A percentile compares a stretch with the other conserved stretches of the same genome.
Conservation (phyloP, 1,284 basidiomycete genomes). For the Boletus chippewaensis region DNA sequence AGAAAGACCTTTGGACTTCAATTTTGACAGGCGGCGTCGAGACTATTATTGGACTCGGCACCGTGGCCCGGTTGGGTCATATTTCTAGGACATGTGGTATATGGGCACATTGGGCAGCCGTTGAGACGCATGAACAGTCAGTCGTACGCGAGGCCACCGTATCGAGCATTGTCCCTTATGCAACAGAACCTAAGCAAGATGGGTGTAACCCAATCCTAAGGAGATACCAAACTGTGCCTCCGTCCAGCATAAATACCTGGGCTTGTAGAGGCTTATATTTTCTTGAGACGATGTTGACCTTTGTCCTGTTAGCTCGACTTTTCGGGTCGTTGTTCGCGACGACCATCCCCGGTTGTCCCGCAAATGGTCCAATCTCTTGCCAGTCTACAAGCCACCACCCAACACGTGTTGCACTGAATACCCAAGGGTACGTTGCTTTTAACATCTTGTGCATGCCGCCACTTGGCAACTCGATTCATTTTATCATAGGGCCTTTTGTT, state of each 20-base stretch:
- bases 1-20: not conserved
- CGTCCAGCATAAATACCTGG: constrained; percentile 16
- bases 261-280: not conserved
- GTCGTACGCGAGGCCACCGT: not conserved
- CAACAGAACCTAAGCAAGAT: not conserved
- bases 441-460: not conserved
- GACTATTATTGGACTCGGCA: not conserved
- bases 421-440: constrained; percentile 33
- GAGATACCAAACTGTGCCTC: not conserved
- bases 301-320: constrained; percentile 18
- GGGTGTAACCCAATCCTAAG: not conserved
- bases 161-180: not conserved
- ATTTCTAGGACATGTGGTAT: not conserved
- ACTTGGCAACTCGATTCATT: not conserved
- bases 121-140: not conserved
- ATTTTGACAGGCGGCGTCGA: not conserved
- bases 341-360: constrained; percentile 35
- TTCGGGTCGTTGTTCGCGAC: constrained; percentile 11
- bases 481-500: constrained; percentile 48
- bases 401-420: too few species aligned
- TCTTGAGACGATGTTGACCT: constrained; percentile 11
- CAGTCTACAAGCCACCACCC: too few species aligned
- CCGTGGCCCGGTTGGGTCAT: not conserved
- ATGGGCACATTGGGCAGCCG: not conserved
- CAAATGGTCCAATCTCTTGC: too few species aligned